Evolutionary conservation across 2,329 filamentous ascomycete species (phyloP).

Genomic region (Diaporthe vexans): DNA sequence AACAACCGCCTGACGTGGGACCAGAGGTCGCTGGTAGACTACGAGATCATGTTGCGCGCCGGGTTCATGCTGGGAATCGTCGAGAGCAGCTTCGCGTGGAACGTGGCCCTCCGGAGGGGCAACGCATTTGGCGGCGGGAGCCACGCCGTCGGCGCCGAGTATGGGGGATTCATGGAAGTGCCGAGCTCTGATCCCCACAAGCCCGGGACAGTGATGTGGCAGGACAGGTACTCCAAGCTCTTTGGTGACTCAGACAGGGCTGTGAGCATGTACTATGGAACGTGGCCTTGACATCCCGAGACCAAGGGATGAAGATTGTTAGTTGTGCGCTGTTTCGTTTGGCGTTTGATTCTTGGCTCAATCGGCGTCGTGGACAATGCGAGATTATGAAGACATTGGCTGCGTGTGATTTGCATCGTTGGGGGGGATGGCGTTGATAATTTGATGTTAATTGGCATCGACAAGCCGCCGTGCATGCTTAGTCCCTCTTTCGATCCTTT

Average conservation of each 20-base stretch:
- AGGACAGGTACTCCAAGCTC: slow-evolving; percentile 51
- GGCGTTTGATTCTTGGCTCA: neutral
- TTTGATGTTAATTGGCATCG: neutral
- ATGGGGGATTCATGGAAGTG: slow-evolving; percentile 10
- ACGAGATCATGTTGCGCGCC: slow-evolving; percentile 61
- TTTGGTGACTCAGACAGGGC: slow-evolving; percentile 47
- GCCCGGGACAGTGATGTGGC: slow-evolving; percentile 47
- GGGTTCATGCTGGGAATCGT: slow-evolving; percentile 59
- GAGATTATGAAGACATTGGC: neutral
- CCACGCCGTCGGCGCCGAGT: slow-evolving; percentile 13
- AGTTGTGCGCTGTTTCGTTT: neutral
- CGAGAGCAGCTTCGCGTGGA: slow-evolving; percentile 62
- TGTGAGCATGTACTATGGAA: slow-evolving; percentile 32
- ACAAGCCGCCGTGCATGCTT: neutral
- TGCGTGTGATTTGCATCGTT: neutral
- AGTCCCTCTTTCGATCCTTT: neutral
- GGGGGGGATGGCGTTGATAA: neutral
- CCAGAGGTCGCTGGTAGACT: slow-evolving; percentile 65
- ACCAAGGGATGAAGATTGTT: neutral
- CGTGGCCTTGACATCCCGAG: slow-evolving; percentile 41
- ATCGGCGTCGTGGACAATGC: neutral
- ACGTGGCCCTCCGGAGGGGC: slow-evolving; percentile 58
- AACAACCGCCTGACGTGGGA: slow-evolving; percentile 57
- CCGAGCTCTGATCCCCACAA: slow-evolving; percentile 37
- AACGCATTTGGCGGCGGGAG: slow-evolving; percentile 45